phyloP scores from a whole-genome alignment of 2,329 filamentous ascomycete species.

The Parascedosporium putredinis region DNA sequence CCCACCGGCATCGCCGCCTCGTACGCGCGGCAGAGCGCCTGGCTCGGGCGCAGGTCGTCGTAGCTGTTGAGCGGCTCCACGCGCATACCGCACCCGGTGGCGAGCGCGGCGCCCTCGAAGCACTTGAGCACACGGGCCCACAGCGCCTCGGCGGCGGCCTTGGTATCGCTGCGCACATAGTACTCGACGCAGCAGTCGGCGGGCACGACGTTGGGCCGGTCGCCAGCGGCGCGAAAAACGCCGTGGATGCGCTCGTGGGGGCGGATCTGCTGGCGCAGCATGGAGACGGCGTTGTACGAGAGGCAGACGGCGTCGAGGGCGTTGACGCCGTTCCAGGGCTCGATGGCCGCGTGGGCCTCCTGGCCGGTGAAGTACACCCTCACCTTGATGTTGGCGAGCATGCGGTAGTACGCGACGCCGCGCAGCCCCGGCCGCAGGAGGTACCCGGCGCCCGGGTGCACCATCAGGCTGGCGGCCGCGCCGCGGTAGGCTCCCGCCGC shows the following conservation, averaged over 20 bases:
- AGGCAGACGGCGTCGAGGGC: constrained; percentile 27
- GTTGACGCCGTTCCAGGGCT: constrained; percentile 27
- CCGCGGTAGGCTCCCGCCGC: constrained; percentile 19
- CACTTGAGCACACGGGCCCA: constrained; percentile 23
- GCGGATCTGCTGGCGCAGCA: constrained; percentile 27
- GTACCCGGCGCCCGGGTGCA: constrained; percentile 13
- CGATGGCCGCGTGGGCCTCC: constrained; percentile 24
- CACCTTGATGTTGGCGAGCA: constrained; percentile 23
- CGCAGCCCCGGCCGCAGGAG: constrained; percentile 2
- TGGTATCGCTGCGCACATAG: constrained; percentile 25
- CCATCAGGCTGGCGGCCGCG: constrained; percentile 20
- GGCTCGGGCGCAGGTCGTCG: constrained; percentile 33
- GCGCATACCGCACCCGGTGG: constrained; percentile 20
- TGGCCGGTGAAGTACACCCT: constrained; percentile 22
- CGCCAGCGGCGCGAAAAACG: constrained; percentile 26
- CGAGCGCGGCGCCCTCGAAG: constrained; percentile 23
- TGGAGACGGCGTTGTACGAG: constrained; percentile 24
- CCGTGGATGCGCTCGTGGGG: constrained; percentile 26
- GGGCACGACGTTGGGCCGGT: constrained; percentile 28
- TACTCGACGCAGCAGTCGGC: constrained; percentile 28
- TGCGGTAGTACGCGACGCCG: constrained; percentile 18
- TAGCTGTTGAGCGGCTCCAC: constrained; percentile 26
- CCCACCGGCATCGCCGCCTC: constrained; percentile 30
- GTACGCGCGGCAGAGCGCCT: constrained; percentile 31
- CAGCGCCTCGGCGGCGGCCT: constrained; percentile 18